Conservation (phyloP, 2,329 filamentous ascomycete genomes). For the Penicillium vulpinum region DNA sequence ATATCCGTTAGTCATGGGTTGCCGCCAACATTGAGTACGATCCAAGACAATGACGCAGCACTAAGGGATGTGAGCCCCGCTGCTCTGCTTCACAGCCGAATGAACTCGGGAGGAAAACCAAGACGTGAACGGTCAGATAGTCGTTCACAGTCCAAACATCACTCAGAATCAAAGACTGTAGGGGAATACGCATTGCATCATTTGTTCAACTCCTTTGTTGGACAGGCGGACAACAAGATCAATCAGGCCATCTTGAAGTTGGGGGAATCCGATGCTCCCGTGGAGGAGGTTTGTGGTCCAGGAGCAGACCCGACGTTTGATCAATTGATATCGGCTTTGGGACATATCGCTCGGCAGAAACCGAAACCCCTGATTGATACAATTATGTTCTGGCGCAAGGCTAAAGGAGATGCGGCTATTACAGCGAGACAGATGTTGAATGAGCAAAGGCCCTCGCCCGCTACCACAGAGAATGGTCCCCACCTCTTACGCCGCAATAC, state of each 20-base stretch:
- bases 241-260: constrained; percentile 80
- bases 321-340: constrained; percentile 87
- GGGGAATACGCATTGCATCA: constrained; percentile 97
- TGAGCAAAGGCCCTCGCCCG: constrained; percentile 33
- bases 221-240: constrained; percentile 94
- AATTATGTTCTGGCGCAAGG: constrained; percentile 97
- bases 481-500: constrained; percentile 69
- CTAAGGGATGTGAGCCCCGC: constrained; percentile 26
- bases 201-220: constrained; percentile 94
- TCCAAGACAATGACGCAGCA: constrained; percentile 41
- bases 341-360: constrained; percentile 90
- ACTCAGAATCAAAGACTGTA: constrained; percentile 85
- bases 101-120: constrained; percentile 63
- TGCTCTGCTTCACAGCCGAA: constrained; percentile 37
- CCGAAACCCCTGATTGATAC: constrained; percentile 95
- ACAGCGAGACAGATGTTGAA: constrained; percentile 55
- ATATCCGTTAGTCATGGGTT: constrained; percentile 39
- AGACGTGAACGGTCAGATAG: constrained; percentile 73
- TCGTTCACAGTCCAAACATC: constrained; percentile 70
- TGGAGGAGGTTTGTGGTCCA: constrained; percentile 87
- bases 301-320: constrained; percentile 88
- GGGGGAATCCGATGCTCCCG: constrained; percentile 75
- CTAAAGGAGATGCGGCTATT: constrained; percentile 84
- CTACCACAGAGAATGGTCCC: constrained; percentile 42
- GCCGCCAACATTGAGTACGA: constrained; percentile 36